A percentile compares a stretch with the other conserved stretches of the same genome.
These are phyloP conservation scores for Zychaea mexicana DNA, from an alignment of 371 early-diverging fungal genomes.

Conservation along the genomic window DNA sequence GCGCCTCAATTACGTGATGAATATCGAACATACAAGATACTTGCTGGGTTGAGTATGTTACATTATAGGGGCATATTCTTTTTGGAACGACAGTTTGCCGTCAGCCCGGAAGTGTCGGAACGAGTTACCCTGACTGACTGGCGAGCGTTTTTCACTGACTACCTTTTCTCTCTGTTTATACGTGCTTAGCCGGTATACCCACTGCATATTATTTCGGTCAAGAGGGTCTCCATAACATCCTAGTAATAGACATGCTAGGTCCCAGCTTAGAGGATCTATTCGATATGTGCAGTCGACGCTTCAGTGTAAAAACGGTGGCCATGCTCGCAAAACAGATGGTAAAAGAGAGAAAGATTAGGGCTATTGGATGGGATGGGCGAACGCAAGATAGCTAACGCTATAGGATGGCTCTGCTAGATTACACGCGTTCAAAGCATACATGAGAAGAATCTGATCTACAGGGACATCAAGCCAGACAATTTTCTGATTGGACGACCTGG, in stretches of 20 bases:
- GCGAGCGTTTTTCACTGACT: too few species aligned
- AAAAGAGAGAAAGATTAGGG: too few species aligned
- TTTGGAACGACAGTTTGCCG: too few species aligned
- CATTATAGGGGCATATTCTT: too few species aligned
- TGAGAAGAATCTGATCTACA: conserved; percentile 92
- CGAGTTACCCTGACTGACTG: background rate
- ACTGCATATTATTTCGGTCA: conserved; percentile 91
- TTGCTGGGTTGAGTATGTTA: conserved; percentile 60
- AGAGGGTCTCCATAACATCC: conserved; percentile 91
- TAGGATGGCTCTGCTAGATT: conserved; percentile 53
- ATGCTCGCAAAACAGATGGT: conserved; percentile 96
- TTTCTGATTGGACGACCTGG: conserved; percentile 83
- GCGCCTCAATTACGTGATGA: conserved; percentile 91
- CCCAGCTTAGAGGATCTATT: conserved; percentile 95
- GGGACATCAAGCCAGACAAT: conserved; percentile 99
- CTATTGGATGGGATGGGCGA: too few species aligned
- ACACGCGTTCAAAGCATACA: conserved; percentile 91
- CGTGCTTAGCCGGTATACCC: conserved; percentile 83
- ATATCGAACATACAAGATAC: conserved; percentile 83
- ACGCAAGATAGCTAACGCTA: too few species aligned
- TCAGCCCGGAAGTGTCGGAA: too few species aligned
- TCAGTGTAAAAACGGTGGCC: conserved; percentile 90
- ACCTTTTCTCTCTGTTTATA: conserved; percentile 12
- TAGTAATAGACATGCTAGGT: conserved; percentile 96
- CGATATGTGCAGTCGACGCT: conserved; percentile 88